Evolutionary conservation across 129 eudicot species (phyloP).

Genomic region (Centella asiatica): DNA sequence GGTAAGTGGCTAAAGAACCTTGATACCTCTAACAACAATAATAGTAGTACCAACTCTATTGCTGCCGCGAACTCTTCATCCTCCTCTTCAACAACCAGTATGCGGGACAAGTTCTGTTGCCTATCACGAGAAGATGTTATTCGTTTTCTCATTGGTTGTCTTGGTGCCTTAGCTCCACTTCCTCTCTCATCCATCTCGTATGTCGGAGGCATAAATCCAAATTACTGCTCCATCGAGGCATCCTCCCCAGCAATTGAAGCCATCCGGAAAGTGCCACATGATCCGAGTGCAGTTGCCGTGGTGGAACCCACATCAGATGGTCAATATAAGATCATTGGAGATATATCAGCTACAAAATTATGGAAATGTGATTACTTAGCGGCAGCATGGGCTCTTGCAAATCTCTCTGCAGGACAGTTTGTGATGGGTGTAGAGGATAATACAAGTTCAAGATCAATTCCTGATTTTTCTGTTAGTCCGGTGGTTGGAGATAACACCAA

Average conservation of each 20-base stretch:
- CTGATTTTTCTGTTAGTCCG: conserved; percentile 27
- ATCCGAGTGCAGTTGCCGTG: conserved; percentile 82
- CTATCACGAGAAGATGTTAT: conserved; percentile 87
- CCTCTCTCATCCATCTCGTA: conserved; percentile 82
- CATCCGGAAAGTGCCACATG: conserved; percentile 45
- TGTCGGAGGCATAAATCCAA: conserved; percentile 62
- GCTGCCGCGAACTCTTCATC: conserved; percentile 41
- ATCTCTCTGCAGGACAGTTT: conserved; percentile 75
- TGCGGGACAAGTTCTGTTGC: conserved; percentile 66
- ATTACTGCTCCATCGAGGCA: conserved; percentile 60
- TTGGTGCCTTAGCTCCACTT: conserved; percentile 90
- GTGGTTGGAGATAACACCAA: conserved; percentile 26
- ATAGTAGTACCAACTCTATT: conserved; percentile 19
- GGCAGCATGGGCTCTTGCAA: conserved; percentile 93
- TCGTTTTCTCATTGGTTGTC: conserved; percentile 83
- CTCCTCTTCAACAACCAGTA: conserved; percentile 37
- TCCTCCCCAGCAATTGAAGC: conserved; percentile 62
- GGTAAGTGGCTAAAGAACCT: conserved; percentile 84
- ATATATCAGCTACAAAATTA: conserved; percentile 75
- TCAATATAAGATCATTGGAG: conserved; percentile 65
- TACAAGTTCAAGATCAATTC: conserved; percentile 32
- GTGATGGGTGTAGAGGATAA: conserved; percentile 94
- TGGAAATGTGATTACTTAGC: conserved; percentile 92
- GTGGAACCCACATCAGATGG: conserved; percentile 72
- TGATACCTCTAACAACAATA: conserved; percentile 26